Conservation (phyloP, 2,329 filamentous ascomycete species). For the Pseudogymnoascus sp. region DNA sequence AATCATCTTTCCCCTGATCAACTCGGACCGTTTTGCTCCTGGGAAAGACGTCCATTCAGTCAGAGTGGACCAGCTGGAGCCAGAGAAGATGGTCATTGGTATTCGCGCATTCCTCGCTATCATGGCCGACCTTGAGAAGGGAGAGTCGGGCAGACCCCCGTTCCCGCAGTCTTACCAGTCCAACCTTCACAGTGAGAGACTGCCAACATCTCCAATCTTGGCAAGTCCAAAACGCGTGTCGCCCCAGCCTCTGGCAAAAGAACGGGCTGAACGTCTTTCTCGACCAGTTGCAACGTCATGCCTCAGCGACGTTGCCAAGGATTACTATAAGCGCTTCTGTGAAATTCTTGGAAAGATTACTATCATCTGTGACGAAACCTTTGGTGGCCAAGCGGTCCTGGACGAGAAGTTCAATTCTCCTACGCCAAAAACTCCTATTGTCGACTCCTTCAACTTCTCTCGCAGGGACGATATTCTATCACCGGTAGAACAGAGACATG, state of each 20-base stretch:
- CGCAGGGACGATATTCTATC: constrained; percentile 69
- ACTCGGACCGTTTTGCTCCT: constrained; percentile 76
- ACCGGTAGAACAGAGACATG: constrained; percentile 75
- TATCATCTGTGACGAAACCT: constrained; percentile 91
- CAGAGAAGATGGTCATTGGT: constrained; percentile 94
- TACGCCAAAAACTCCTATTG: constrained; percentile 87
- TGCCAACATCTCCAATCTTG: constrained; percentile 43
- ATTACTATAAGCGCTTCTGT: constrained; percentile 86
- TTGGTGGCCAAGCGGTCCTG: constrained; percentile 87
- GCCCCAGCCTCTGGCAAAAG: constrained; percentile 20
- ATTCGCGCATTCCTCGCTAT: constrained; percentile 90
- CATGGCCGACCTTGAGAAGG: constrained; percentile 85
- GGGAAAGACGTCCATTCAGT: constrained; percentile 55
- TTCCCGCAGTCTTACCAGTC: constrained; percentile 65
- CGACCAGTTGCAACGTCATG: constrained; percentile 51
- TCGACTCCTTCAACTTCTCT: constrained; percentile 87
- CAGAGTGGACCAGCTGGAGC: constrained; percentile 86
- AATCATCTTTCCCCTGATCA: constrained; percentile 92
- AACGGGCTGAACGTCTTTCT: constrained; percentile 58
- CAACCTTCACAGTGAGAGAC: constrained; percentile 34
- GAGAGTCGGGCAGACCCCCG: constrained; percentile 66
- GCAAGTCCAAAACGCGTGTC: constrained; percentile 26
- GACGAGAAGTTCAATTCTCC: constrained; percentile 90
- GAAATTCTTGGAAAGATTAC: constrained; percentile 94
- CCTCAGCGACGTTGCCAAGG: constrained; percentile 68